Evolutionary conservation across 306 rosid species (phyloP).

Genomic region (Urtica urens): DNA sequence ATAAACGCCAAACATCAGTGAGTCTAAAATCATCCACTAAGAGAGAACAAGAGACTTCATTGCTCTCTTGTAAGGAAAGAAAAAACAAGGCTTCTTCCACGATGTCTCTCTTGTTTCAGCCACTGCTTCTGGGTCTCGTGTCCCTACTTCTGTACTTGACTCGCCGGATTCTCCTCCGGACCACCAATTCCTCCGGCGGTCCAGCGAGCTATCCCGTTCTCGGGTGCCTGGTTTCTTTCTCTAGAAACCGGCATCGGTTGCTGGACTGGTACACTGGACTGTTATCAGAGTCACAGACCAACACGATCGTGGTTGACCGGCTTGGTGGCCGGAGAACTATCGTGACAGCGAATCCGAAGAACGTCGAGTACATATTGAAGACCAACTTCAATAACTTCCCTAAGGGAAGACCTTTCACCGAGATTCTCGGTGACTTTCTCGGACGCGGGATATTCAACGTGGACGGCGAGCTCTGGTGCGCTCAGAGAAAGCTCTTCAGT

Average conservation of each 20-base stretch:
- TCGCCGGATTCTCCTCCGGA: constrained; percentile 8
- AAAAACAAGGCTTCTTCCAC: no score
- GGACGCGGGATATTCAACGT: constrained; percentile 78
- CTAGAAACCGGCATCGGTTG: constrained; percentile 44
- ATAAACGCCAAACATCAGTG: constrained; percentile 2
- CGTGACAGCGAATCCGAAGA: constrained; percentile 59
- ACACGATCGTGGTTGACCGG: constrained; percentile 49
- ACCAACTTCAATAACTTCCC: constrained; percentile 80
- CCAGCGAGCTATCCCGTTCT: constrained; percentile 58
- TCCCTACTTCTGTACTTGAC: constrained; percentile 21
- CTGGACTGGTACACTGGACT: constrained; percentile 72
- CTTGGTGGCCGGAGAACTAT: constrained; percentile 55
- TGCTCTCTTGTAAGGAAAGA: no score
- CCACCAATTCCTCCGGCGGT: constrained; percentile 25
- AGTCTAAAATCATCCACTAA: neutral
- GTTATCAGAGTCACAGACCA: constrained; percentile 40
- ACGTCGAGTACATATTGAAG: constrained; percentile 71
- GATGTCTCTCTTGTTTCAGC: constrained; percentile 17
- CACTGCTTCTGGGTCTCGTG: constrained; percentile 22
- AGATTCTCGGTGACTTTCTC: constrained; percentile 68
- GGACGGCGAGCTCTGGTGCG: constrained; percentile 61
- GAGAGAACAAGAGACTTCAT: neutral
- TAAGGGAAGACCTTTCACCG: constrained; percentile 75
- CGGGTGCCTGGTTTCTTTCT: constrained; percentile 65
- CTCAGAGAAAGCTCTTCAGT: constrained; percentile 53